Base-by-base conservation (phyloP, 169 alveolate genomes). In the Pseudocohnilembus persalinus region DNA sequence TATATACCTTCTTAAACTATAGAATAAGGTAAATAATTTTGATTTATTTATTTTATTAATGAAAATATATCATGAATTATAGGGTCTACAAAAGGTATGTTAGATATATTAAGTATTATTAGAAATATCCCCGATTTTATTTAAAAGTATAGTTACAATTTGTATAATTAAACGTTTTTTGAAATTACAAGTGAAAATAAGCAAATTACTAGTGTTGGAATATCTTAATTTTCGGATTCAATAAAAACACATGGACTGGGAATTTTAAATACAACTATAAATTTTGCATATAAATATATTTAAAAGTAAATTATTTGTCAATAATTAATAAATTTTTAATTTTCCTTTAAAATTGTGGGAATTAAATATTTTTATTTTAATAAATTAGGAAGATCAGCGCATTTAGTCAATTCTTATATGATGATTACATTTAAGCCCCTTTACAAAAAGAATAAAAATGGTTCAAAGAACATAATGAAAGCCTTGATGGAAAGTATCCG, bases 161-260 rank as follows among this genome's bases (percentile, higher is more conserved):
- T 94, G 82, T 96, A 94, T 85, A 91, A 91, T 35, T 93, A 96
- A 83, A 88, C 91, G 29, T 96, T 96, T 82, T 91, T 94, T 33
- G 94, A 96, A 86, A 82, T 88, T 27, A 83, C 95, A 27, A 87
- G 90, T 32, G 98, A 94, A n/a, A 88, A 93, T 27, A 89, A 88
- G 72, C 83, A 90, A 81, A 96, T 93, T 15, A 89, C 91, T 68
- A 89, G 93, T 31, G 88, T 96, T 26, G 92, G 95, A 32, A 91
- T 90, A 28, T 81, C 83, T 72, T 91, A 96, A 82, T 91, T 94
- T 49, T 89, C 93, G 35, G 89, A 91, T 80, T 93, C 97, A 27
- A 83, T 96, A 32, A 92, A 92, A 85, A 96, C 97, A 30, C 98
- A 96, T 82, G 98, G 98, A 0, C 88, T 93, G n/a, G 98, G 98